Base-by-base conservation (phyloP, 768 basidiomycete species). In the Podaxis mareebaensis region DNA sequence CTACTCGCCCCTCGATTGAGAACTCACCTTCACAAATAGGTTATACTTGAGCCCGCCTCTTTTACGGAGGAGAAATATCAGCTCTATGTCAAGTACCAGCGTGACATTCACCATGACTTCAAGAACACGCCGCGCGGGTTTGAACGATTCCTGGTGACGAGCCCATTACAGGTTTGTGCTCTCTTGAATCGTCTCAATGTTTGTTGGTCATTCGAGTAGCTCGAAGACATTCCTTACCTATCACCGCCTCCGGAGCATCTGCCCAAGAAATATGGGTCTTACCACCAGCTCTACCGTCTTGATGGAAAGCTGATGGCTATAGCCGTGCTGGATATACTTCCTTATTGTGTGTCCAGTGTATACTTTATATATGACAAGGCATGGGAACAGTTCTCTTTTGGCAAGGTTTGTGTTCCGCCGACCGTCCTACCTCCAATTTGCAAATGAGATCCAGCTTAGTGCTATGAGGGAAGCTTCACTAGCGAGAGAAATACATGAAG, bases 321-420 rank as follows among this genome's bases (percentile, higher is more conserved):
- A 71, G 89, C 86, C 4, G 92, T 99, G 30, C 78, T 99, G 60
- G 97, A 99, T 73, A 89, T 99, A 60, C 79, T 99, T 28, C 96
- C 95, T 0, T 74, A 75, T 38, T 95, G 96, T 65, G 89, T 98
- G 3, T 93, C 90, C 3, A 87, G 82, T 54, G 84, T 84, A 15
- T 99, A 98, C 75, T 96, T 98, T 75, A 88, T 96, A 77, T 98
- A 96, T 75, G 86, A 93, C 65, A 79, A 81, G 39, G 77, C 77
- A 24, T 92, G 86, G 80, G 86, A 90, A 57, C 79, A 80, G 46
- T 84, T 85, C 69, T 91, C 90, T 3, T 70, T 94, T 51, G 95
- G 94, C 26, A 95, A 96, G 80, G 91, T 91, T 53, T 54, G 73
- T 61, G 17, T 1, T 24, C 39, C 8, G 3, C 13, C 38, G 12